Evolutionary conservation across 257 asterid species (phyloP), one percentile per base, ranked within the genome.

Genomic region (Penstemon eatonii): DNA sequence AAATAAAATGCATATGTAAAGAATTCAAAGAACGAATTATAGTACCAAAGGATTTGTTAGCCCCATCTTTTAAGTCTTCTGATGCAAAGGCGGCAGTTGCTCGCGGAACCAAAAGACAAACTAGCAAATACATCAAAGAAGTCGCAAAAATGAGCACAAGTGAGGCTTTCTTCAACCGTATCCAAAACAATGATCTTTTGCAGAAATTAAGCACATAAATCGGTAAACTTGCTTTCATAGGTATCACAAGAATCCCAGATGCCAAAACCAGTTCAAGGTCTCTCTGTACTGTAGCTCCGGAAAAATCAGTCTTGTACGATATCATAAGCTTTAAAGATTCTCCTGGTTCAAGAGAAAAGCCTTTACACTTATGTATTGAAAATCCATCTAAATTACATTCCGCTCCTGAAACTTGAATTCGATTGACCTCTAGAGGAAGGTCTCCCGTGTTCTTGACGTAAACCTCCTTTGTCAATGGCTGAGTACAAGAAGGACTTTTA

Each of bases 361-460:
- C 87, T 50, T 71, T 63, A 70, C 98, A 92, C 39, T 78, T 68
- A 73, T 71, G 79, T 43, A 88, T 81, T 4, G 45, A 5, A 78
- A 90, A 89, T 56, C 98, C 97, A 72, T 87, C 93, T 66, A 80
- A 74, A 45, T 81, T 80, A 76, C 98, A 92, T 56, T 84, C 83
- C 37, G 86, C 69, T 12, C 98, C 97, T 13, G 98, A 89, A 73
- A 92, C 87, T 67, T 71, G 82, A 40, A 86, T 68, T 56, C 79
- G 78, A 13, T 25, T 65, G 11, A 93, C 86, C 78, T 88, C 88
- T 75, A 93, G 66, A 39, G 97, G 87, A 49, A 93, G 69, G 72
- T 93, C 97, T 8, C 99, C 97, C 51, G 44, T 76, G 71, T 94
- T 94, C 86, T 87, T 91, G 15, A 86, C 97, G 44, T 81, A 75